Base-by-base conservation (phyloP, 768 basidiomycete genomes). In the Coprinopsis sp. region DNA sequence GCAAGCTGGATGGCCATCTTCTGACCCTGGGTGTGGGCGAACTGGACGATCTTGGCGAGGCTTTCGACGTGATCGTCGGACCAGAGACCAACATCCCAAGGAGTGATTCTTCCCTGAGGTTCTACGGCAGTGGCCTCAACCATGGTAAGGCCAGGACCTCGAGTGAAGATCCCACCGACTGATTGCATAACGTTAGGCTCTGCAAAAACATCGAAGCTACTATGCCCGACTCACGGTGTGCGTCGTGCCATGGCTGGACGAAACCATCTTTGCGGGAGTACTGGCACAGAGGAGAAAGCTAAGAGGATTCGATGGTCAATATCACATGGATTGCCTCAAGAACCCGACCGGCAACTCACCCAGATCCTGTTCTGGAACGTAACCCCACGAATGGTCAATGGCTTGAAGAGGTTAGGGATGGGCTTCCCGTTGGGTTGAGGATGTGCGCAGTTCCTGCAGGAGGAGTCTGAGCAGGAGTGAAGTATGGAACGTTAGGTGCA, bases 81-180 rank as follows among this genome's bases (percentile, higher is more conserved):
- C n/a, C n/a, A n/a, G n/a, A n/a, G n/a, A n/a, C n/a, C n/a, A n/a
- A n/a, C n/a, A n/a, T n/a, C n/a, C n/a, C n/a, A n/a, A n/a, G n/a
- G n/a, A n/a, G n/a, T n/a, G n/a, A n/a, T n/a, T 33, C 82, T 72
- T 3, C 78, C 77, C 54, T 77, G 68, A 2, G 76, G 66, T 1
- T 65, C 49, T 25, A 85, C 74, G 13, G 78, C 77, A 1, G 79
- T 78, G 0, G 83, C 84, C 62, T 89, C 86, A 25, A 83, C 64
- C 25, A 79, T 66, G 50, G 81, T 73, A 4, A 77, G 63, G 1
- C 79, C 82, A 0, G n/a, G n/a, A n/a, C n/a, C n/a, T n/a, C n/a
- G n/a, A n/a, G n/a, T n/a, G n/a, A n/a, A n/a, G n/a, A n/a, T 82
- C 74, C 5, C 67, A 66, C 19, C 78, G 73, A 3, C 68, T 70